Evolutionary conservation across 192 early-diverging fungal species (phyloP), one percentile per base, ranked within the genome.

Genomic region (Coemansia brasiliensis): DNA sequence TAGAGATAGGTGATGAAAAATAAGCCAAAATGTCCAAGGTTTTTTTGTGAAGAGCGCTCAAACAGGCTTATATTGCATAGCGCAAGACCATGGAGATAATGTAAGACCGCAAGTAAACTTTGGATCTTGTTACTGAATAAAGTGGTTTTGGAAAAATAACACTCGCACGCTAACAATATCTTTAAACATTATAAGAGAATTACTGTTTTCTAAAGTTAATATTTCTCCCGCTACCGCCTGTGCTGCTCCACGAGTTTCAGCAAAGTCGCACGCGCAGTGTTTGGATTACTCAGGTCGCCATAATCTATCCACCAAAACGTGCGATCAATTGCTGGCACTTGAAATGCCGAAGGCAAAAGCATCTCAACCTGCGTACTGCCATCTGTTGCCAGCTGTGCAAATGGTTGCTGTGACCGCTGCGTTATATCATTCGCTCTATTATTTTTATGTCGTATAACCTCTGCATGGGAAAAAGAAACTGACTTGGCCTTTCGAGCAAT

Each of bases 301-400:
- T 79, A 79, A 18, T 79, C 69, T 17, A 79, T 79, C 75, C 75
- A 79, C 65, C 69, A 79, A 35, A 79, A 72, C 2, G 45, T 32
- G 20, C 52, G 62, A 1, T 32, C 44, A 29, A 65, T 46, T 5
- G 27, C 37, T 2, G 63, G 39, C 5, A 52, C n/a, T 15, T 24
- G 48, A 15, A 72, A 27, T 35, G 50, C 50, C 2, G 32, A 24
- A 10, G 41, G 49, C 10, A 37, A 46, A 25, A 72, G 55, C 26
- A 22, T 32, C 21, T 32, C 18, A 26, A 29, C 39, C 4, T 25
- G 6, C 38, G 22, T 25, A 3, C 17, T 44, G 51, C 32, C 21
- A 25, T 22, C 21, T 25, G 18, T 9, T 21, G 52, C 21, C 10
- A 50, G 5, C 8, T 41, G 38, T 5, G 38, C 46, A 55, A 55